Percentiles rank a stretch among this genome's conserved stretches.
Conservation (phyloP, 345 rosid genomes). For the Euphorbia tirucalli region DNA sequence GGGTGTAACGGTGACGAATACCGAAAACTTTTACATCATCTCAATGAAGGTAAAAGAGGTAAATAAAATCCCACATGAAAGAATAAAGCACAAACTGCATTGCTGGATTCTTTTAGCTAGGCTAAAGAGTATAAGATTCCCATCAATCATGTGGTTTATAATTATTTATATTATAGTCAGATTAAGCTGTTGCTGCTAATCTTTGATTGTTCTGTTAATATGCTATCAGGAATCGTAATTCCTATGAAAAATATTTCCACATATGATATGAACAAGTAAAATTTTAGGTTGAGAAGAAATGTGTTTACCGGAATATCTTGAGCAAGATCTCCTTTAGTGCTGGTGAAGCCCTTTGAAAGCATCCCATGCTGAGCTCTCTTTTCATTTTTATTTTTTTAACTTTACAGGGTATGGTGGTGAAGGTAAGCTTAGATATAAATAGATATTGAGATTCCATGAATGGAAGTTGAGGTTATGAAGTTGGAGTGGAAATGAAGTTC, state of each 20-base stretch:
- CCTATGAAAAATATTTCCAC: neutral
- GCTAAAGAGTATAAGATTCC: neutral
- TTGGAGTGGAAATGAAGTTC: constrained; percentile 27
- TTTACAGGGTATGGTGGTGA: neutral
- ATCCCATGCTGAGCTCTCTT: constrained; percentile 31
- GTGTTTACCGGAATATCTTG: constrained; percentile 37
- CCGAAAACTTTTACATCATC: neutral
- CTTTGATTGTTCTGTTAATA: no score
- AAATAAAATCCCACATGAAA: neutral
- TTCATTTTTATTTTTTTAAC: neutral
- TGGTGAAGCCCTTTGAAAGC: constrained; percentile 54
- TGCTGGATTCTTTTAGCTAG: neutral
- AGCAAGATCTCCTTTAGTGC: constrained; percentile 49
- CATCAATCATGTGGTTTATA: neutral
- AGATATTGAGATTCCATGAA: neutral
- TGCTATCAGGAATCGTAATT: no score
- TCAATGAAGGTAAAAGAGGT: neutral
- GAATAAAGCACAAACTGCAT: neutral
- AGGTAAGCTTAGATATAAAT: neutral
- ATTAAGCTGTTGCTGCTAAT: neutral
- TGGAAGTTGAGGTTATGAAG: constrained; percentile 1
- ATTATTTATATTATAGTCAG: neutral
- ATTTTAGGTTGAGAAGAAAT: neutral
- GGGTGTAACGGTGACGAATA: no score
- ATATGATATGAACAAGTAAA: no score